Conservation (phyloP, 2,329 filamentous ascomycete species). For the Hymenoscyphus occultus region DNA sequence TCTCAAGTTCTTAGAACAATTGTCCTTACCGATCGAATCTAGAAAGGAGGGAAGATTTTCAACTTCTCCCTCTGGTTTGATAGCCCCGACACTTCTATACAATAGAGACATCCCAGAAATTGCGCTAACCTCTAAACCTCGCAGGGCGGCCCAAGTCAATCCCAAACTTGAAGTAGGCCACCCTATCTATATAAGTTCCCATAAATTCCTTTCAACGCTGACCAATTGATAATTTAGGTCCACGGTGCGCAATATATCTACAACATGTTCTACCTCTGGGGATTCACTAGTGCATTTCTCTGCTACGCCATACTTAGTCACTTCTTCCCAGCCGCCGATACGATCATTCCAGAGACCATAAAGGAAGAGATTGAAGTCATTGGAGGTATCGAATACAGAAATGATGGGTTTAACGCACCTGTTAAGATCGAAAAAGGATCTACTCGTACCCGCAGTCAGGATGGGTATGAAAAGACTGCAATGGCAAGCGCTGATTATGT, state of each 20-base stretch:
- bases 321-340: constrained; percentile 36
- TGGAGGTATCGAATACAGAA: constrained; percentile 20
- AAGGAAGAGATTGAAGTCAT: constrained; percentile 31
- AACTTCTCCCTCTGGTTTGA: no score
- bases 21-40: no score
- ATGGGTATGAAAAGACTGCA: constrained; percentile 20
- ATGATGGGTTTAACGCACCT: constrained; percentile 14
- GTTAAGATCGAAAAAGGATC: constrained; percentile 8
- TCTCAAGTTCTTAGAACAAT: no score
- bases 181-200: no score
- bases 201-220: no score
- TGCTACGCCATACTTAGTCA: constrained; percentile 34
- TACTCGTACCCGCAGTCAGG: not conserved
- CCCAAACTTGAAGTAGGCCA: no score
- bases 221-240: not conserved
- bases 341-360: constrained; percentile 35
- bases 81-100: no score
- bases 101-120: no score
- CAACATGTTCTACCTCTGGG: constrained; percentile 40
- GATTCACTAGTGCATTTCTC: constrained; percentile 38
- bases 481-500: constrained; percentile 20
- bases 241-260: constrained; percentile 35
- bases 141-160: no score
- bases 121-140: no score
- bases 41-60: no score